phyloP scores from a whole-genome alignment of 2,329 filamentous ascomycete genomes.

The Diaporthe destruens region DNA sequence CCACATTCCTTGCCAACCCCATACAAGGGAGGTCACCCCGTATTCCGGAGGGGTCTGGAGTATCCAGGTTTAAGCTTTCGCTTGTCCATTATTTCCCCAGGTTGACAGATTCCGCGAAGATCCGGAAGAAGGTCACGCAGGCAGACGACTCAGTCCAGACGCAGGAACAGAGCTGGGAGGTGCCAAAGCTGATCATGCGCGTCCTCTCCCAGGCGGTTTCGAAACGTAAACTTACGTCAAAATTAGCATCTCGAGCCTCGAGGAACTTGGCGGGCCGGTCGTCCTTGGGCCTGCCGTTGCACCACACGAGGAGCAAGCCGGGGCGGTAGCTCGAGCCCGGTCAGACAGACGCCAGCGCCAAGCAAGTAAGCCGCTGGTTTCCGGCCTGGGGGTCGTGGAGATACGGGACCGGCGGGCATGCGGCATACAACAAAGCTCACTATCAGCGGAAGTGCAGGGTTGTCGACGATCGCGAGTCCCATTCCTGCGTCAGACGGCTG shows the following conservation, averaged over 20 bases:
- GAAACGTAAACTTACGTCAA: slow-evolving; percentile 32
- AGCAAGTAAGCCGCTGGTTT: slow-evolving; percentile 36
- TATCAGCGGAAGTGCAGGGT: slow-evolving; percentile 19
- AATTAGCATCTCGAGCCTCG: slow-evolving; percentile 14
- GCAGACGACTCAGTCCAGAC: slow-evolving; percentile 8
- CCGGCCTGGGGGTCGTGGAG: slow-evolving; percentile 24
- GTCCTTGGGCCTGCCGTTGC: not conserved
- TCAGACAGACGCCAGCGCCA: slow-evolving; percentile 22
- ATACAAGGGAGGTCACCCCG: not conserved
- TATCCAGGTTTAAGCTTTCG: not conserved
- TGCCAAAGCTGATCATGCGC: slow-evolving; percentile 25
- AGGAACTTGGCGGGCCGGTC: slow-evolving; percentile 14
- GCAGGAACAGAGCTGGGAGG: slow-evolving; percentile 16
- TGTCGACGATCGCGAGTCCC: slow-evolving; percentile 19
- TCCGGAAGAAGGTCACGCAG: not conserved
- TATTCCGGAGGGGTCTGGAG: not conserved
- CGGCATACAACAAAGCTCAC: not conserved
- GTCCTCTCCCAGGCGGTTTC: slow-evolving; percentile 1
- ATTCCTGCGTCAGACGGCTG: slow-evolving; percentile 26
- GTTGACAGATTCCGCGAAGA: not conserved
- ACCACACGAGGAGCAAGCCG: slow-evolving; percentile 4
- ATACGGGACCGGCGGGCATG: not conserved
- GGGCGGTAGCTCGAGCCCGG: slow-evolving; percentile 7
- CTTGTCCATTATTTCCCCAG: slow-evolving; percentile 4
- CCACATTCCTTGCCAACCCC: slow-evolving; percentile 21